These are phyloP conservation scores for Teunomyces funiuensis DNA, from an alignment of 805 yeast genomes.

Conservation along the genomic window DNA sequence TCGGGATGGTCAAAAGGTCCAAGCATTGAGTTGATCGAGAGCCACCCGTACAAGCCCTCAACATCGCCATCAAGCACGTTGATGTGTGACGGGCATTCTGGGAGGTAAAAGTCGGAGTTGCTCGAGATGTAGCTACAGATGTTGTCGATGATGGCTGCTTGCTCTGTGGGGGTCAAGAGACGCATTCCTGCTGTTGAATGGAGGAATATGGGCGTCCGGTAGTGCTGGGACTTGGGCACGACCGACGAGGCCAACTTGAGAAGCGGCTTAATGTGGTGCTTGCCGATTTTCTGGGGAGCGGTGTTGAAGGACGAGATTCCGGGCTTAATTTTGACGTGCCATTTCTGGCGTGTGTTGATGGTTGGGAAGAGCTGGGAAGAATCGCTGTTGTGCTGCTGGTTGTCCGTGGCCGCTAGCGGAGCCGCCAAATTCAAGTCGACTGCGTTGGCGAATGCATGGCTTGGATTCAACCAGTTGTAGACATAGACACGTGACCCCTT, in stretches of 20 bases:
- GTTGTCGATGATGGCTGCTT: conserved; percentile 42
- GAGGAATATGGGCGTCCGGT: conserved; percentile 63
- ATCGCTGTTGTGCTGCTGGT: no score
- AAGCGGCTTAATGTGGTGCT: conserved; percentile 50
- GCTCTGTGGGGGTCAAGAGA: conserved; percentile 52
- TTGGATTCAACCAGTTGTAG: conserved; percentile 53
- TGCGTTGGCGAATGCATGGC: conserved; percentile 22
- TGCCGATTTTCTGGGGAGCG: conserved; percentile 51
- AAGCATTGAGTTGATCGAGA: conserved; percentile 56
- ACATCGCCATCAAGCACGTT: conserved; percentile 62
- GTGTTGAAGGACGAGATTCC: conserved; percentile 54
- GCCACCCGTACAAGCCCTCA: conserved; percentile 70
- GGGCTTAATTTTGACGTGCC: conserved; percentile 56
- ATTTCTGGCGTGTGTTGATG: conserved; percentile 34
- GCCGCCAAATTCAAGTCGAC: not conserved
- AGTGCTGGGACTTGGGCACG: conserved; percentile 60
- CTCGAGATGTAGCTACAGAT: conserved; percentile 50
- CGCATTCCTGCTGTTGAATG: conserved; percentile 76
- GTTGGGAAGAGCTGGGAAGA: conserved; percentile 29
- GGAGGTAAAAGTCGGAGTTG: conserved; percentile 53
- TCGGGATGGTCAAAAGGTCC: conserved; percentile 43
- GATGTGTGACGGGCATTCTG: conserved; percentile 61
- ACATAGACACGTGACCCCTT: conserved; percentile 63
- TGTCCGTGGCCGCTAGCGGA: not conserved
- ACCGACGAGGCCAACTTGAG: conserved; percentile 47